Percentiles rank a stretch among this genome's conserved stretches.
Conservation (phyloP, 2,329 filamentous ascomycete genomes). For the Chrysoporthe puriensis region DNA sequence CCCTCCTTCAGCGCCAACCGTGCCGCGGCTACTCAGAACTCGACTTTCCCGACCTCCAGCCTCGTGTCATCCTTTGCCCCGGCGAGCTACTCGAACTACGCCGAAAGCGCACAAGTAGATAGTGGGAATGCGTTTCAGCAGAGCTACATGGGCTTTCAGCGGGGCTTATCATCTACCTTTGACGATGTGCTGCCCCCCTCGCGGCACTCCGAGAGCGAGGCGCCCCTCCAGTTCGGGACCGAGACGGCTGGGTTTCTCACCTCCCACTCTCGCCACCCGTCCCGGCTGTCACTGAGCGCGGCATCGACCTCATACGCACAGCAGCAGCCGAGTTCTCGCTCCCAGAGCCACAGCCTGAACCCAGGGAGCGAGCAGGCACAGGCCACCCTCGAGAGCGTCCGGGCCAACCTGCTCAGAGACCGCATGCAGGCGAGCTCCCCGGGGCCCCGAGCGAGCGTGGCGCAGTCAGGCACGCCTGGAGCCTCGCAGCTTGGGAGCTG, state of each 20-base stretch:
- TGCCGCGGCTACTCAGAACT: slow-evolving; percentile 13
- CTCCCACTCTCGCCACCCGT: slow-evolving; percentile 23
- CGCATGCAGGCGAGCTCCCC: slow-evolving; percentile 23
- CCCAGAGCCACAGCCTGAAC: slow-evolving; percentile 27
- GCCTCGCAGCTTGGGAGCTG: slow-evolving; percentile 11
- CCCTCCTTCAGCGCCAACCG: slow-evolving; percentile 25
- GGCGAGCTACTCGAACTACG: slow-evolving; percentile 8
- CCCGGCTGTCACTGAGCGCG: slow-evolving; percentile 24
- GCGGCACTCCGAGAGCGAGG: slow-evolving; percentile 24
- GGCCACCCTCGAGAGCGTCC: slow-evolving; percentile 15
- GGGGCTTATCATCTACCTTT: slow-evolving; percentile 13
- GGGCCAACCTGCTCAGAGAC: slow-evolving; percentile 3
- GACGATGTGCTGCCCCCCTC: slow-evolving; percentile 24
- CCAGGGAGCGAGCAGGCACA: slow-evolving; percentile 18
- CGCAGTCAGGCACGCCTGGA: slow-evolving; percentile 11
- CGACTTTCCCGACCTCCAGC: slow-evolving; percentile 11
- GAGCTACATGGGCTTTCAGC: slow-evolving; percentile 18
- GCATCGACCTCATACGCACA: slow-evolving; percentile 17
- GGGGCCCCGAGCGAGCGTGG: slow-evolving; percentile 17
- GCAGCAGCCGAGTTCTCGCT: slow-evolving; percentile 18
- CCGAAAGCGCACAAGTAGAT: slow-evolving; percentile 9
- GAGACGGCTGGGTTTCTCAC: slow-evolving; percentile 16
- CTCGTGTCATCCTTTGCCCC: slow-evolving; percentile 18
- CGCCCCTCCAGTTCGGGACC: slow-evolving; percentile 12
- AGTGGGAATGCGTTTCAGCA: slow-evolving; percentile 22